These are phyloP conservation scores for Escallonia rubra DNA, from an alignment of 129 eudicot species.

Conservation along the genomic window DNA sequence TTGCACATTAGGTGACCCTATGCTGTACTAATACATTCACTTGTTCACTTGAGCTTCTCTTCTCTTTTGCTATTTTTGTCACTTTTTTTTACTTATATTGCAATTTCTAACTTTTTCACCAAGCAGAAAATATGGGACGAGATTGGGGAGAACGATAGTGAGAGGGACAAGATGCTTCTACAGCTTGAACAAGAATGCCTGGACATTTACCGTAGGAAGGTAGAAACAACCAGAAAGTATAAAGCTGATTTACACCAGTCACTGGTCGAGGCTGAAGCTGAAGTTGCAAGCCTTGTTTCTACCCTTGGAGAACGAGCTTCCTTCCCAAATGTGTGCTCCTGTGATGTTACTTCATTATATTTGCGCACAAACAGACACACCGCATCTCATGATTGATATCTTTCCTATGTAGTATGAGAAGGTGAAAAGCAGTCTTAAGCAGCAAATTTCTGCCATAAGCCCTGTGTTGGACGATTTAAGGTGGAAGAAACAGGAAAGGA, in stretches of 20 bases:
- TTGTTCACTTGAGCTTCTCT: not conserved
- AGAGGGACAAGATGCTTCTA: slow-evolving; percentile 66
- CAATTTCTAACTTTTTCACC: not conserved
- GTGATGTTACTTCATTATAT: not conserved
- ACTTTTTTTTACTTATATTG: not conserved
- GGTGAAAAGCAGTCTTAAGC: slow-evolving; percentile 52
- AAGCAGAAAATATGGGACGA: slow-evolving; percentile 73
- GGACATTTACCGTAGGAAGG: slow-evolving; percentile 70
- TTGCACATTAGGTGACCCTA: not conserved
- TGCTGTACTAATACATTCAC: not conserved
- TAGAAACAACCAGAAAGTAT: slow-evolving; percentile 58
- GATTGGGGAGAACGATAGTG: slow-evolving; percentile 60
- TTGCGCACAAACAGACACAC: not conserved
- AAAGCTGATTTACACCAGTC: slow-evolving; percentile 58
- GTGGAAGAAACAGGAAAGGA: slow-evolving; percentile 59
- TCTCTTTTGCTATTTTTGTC: not conserved
- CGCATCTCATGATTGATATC: slow-evolving; percentile 1
- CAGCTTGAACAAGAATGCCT: slow-evolving; percentile 77
- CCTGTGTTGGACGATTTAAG: slow-evolving; percentile 60
- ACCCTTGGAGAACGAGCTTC: slow-evolving; percentile 65
- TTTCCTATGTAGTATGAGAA: slow-evolving; percentile 32
- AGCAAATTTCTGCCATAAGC: slow-evolving; percentile 50
- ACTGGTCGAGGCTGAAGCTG: slow-evolving; percentile 60
- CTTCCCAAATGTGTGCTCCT: slow-evolving; percentile 41
- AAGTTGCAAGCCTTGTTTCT: slow-evolving; percentile 46